Evolutionary conservation across 1,284 basidiomycete genomes (phyloP), one percentile per base, ranked within the genome.

Genomic region (Limonomyces culmigenus): DNA sequence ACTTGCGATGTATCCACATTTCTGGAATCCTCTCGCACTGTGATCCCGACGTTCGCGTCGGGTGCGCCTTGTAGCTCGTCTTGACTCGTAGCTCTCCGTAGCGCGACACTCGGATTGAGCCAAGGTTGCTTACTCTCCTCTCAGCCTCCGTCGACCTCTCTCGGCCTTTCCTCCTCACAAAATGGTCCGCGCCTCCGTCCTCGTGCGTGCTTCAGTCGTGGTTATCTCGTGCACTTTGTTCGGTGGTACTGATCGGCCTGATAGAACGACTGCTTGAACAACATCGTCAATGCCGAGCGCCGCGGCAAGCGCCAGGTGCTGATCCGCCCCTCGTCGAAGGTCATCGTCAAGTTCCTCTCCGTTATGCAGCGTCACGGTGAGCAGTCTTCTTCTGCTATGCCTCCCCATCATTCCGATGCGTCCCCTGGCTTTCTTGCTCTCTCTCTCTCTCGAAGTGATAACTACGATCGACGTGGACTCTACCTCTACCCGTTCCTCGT

Each of bases 301-400:
- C 84, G 88, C 55, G 92, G 91, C 56, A 96, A 96, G 72, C 86
- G 88, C 51, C 91, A 96, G 67, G 91, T 96, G 45, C 77, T 96
- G 48, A 74, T 96, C 61, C 78, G 91, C 40, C 91, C 91, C 43
- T 88, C 85, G 15, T 92, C 87, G 46, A 96, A 96, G 67, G 91
- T 96, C 59, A 74, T 95, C 48, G 77, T 96, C 50, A 93, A 93
- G 62, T 92, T 93, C 65, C 67, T 96, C 48, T 80, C 74, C 48
- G 91, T 96, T 53, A 93, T 96, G 87, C 92, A 96, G 63, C 83
- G 88, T 50, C 91, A 95, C 64, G 91, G 91, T 86, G 49, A 67
- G 87, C 67, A 16, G 19, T 37, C 29, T 17, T 14, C 25, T 41
- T 27, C 33, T 25, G 17, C 21, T 38, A 34, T 8, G 8, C n/a